Conservation (phyloP, 768 basidiomycete genomes). For the Mycena epipterygia region DNA sequence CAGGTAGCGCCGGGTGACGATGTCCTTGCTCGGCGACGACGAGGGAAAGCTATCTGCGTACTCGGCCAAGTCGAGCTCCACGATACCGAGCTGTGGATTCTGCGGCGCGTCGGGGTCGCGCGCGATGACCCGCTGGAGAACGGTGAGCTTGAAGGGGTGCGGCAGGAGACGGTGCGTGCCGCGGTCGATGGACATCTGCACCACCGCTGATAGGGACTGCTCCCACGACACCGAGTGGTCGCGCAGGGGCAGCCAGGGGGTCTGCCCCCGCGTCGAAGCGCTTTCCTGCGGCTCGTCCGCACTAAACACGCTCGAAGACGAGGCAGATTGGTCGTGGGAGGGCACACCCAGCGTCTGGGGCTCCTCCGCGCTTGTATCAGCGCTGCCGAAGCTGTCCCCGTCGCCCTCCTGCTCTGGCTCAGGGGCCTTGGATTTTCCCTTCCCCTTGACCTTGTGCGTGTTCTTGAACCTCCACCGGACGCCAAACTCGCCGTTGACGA, state of each 20-base stretch:
- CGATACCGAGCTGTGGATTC: conserved; percentile 73
- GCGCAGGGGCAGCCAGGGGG: conserved; percentile 68
- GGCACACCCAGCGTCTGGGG: background rate
- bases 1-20: conserved; percentile 74
- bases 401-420: conserved; percentile 13
- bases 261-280: conserved; percentile 69
- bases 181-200: conserved; percentile 73
- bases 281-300: conserved; percentile 15
- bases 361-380: conserved; percentile 7
- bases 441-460: conserved; percentile 48
- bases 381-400: conserved; percentile 21
- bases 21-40: conserved; percentile 49
- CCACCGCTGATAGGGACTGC: conserved; percentile 65
- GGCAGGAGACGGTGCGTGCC: conserved; percentile 64
- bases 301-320: background rate
- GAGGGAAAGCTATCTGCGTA: conserved; percentile 61
- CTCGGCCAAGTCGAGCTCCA: conserved; percentile 81
- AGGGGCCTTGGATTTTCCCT: conserved; percentile 37
- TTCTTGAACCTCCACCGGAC: conserved; percentile 82
- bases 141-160: conserved; percentile 75
- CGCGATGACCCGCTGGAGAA: conserved; percentile 72
- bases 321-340: background rate
- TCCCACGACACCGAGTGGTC: conserved; percentile 79
- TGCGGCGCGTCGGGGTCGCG: conserved; percentile 69
- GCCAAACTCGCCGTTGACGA: conserved; percentile 78